Percentiles rank a stretch among this genome's conserved stretches.
These are phyloP conservation scores for Penicillium crustosum DNA, from an alignment of 2,329 filamentous ascomycete species.

Conservation along the genomic window DNA sequence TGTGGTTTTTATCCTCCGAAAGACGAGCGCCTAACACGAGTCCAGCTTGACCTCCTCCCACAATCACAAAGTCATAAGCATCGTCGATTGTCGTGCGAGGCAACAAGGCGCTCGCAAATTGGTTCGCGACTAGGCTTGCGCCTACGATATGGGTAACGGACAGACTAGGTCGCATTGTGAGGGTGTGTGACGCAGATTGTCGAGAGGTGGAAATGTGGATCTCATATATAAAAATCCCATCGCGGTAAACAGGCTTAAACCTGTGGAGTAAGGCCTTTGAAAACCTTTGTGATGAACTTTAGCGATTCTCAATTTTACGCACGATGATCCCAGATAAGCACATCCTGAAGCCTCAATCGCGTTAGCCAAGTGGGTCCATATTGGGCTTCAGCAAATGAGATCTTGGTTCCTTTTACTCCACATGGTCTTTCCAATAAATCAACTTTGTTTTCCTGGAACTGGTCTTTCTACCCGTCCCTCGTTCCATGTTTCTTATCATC, in stretches of 20 bases:
- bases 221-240: background rate
- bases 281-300: background rate
- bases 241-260: background rate
- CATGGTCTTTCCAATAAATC: background rate
- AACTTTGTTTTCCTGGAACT: background rate
- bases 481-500: background rate
- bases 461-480: background rate
- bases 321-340: constrained; percentile 7
- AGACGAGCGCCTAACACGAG: constrained; percentile 47
- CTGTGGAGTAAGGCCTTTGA: constrained; percentile 1
- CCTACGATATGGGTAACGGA: background rate
- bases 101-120: constrained; percentile 22
- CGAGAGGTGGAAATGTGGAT: background rate
- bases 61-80: constrained; percentile 42
- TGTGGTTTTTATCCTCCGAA: constrained; percentile 44
- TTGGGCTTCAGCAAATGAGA: constrained; percentile 1
- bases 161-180: background rate
- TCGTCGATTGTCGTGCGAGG: constrained; percentile 30
- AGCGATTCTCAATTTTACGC: background rate
- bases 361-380: background rate
- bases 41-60: constrained; percentile 58
- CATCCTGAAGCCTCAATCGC: background rate
- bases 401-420: background rate
- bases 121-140: background rate
- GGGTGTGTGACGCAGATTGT: background rate